Conservation (phyloP, 2,329 filamentous ascomycete genomes). For the Tolypocladium tundrense region DNA sequence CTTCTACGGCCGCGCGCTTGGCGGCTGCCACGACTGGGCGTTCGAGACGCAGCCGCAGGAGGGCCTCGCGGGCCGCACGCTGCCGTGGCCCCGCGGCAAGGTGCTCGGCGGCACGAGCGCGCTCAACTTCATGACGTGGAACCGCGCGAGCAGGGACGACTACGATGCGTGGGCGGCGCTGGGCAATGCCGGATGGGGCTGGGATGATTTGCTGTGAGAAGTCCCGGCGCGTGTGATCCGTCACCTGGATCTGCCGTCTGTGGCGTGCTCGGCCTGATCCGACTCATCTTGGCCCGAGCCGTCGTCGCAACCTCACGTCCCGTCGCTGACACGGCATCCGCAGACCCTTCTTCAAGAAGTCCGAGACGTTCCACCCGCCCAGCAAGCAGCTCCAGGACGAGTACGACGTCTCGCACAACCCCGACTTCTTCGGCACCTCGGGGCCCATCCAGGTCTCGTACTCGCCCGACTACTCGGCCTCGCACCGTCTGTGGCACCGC, state of each 20-base stretch:
- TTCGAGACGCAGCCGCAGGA: constrained; percentile 28
- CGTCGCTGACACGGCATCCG: background rate
- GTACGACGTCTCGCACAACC: constrained; percentile 27
- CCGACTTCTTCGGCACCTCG: constrained; percentile 27
- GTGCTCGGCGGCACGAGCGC: constrained; percentile 54
- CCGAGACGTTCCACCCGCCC: constrained; percentile 34
- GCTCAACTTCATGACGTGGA: constrained; percentile 49
- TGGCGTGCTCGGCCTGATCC: background rate
- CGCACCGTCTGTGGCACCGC: constrained; percentile 36
- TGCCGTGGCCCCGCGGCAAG: constrained; percentile 32
- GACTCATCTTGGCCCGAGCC: background rate
- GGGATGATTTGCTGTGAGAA: constrained; percentile 29
- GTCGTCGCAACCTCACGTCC: background rate
- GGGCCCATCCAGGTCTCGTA: constrained; percentile 42
- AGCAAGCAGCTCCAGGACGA: constrained; percentile 20
- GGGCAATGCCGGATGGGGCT: constrained; percentile 50
- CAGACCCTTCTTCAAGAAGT: constrained; percentile 40
- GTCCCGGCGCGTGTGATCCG: background rate
- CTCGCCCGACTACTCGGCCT: constrained; percentile 24
- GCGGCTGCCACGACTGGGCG: constrained; percentile 29
- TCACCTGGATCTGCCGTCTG: background rate
- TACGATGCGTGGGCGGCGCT: constrained; percentile 47
- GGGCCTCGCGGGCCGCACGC: constrained; percentile 24
- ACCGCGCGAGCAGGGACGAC: constrained; percentile 33
- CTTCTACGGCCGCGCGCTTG: constrained; percentile 23